Evolutionary conservation across 768 basidiomycete species (phyloP).

Genomic region (Amylocystis lapponica): DNA sequence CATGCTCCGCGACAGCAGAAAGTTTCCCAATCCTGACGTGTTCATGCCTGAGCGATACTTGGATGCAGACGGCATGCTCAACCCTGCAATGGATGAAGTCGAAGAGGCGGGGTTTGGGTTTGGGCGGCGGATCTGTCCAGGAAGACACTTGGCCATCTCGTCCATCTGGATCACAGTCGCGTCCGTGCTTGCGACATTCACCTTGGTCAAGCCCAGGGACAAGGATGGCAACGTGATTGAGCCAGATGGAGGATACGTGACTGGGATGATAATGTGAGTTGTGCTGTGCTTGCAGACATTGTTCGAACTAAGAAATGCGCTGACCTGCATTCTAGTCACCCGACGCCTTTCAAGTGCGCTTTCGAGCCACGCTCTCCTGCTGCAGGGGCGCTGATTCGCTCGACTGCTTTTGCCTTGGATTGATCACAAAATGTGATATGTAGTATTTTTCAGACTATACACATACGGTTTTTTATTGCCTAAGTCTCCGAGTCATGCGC

Average conservation of each 20-base stretch:
- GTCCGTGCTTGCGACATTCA: slow-evolving; percentile 12
- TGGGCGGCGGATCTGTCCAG: slow-evolving; percentile 21
- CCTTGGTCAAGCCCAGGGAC: slow-evolving; percentile 18
- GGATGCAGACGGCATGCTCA: slow-evolving; percentile 11
- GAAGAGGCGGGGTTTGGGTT: slow-evolving; percentile 14
- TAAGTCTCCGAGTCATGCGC: no score
- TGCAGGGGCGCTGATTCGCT: slow-evolving; percentile 8
- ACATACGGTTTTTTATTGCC: no score
- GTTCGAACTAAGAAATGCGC: no score
- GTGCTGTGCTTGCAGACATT: no score
- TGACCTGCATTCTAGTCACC: slow-evolving; percentile 15
- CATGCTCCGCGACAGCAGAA: slow-evolving; percentile 44
- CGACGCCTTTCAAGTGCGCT: slow-evolving; percentile 12
- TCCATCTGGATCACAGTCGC: slow-evolving; percentile 19
- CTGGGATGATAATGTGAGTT: slow-evolving; percentile 14
- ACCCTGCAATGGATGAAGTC: slow-evolving; percentile 7
- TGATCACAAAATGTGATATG: no score
- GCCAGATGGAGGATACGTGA: slow-evolving; percentile 16
- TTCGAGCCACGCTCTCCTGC: slow-evolving; percentile 12
- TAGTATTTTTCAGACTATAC: no score
- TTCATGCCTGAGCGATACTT: slow-evolving; percentile 23
- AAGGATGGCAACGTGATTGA: slow-evolving; percentile 18
- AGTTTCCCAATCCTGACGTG: slow-evolving; percentile 26
- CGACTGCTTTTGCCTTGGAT: no score
- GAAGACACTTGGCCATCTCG: slow-evolving; percentile 15